Base-by-base conservation (phyloP, 2,329 filamentous ascomycete species). In the Phyllosticta citriasiana region DNA sequence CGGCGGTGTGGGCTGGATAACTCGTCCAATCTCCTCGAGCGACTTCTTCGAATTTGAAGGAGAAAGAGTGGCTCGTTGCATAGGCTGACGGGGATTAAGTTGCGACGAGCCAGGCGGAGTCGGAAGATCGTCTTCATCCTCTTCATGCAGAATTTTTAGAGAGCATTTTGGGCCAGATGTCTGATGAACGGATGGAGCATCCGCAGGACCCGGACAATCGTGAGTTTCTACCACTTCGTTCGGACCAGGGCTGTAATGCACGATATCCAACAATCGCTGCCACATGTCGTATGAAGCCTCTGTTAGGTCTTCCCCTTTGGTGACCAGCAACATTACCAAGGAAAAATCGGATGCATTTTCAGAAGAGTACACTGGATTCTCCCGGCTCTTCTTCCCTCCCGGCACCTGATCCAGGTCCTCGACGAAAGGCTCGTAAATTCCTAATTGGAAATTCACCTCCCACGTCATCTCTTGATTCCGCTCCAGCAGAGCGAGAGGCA, bases 391-490 rank as follows among this genome's bases (percentile, higher is more conserved):
- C 57, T 66, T 68, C 7, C 68, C 68, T 3, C 69, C 68, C 2
- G 63, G 63, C 2, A 67, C 54, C 10, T 65, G 61, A 9, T 66
- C 64, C 7, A 63, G 19, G n/a, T 68, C 64, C 30, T 67, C 66
- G 12, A 68, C 59, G 33, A 65, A 65, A 1, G 67, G 66, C 14
- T 67, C 64, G 12, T 66, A 19, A 33, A 71, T 68, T 4, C 69
- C 68, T 1, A 71, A 63, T 55, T 67, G 65, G 56, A 66, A 69
- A 59, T 71, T 71, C 24, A 70, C 66, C 14, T 63, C 65, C 68
- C 68, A 67, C 30, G 66, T 67, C 53, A 68, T 40, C 50, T 68
- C 64, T 56, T 69, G 65, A 33, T 71, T 71, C 51, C 63, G 53
- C 35, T 68, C 63, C 51, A 65, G 66, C 14, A 68, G 66, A 16